phyloP scores from a whole-genome alignment of 2,329 filamentous ascomycete genomes.

The Diaporthe vexans region DNA sequence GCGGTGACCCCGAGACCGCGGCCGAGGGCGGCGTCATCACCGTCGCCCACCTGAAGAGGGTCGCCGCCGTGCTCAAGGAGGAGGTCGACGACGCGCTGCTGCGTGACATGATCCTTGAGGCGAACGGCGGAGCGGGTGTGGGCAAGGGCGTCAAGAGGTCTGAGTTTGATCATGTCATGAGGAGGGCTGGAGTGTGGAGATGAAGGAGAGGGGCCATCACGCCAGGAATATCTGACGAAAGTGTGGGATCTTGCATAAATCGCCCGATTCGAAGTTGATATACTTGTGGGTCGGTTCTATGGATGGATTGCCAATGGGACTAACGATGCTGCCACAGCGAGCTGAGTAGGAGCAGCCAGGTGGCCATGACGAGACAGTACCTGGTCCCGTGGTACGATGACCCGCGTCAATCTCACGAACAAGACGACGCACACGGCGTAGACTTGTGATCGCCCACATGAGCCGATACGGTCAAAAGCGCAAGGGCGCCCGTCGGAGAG shows the following conservation, averaged over 20 bases:
- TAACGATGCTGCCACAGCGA: not conserved
- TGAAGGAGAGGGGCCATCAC: conserved; percentile 58
- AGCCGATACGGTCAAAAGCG: not conserved
- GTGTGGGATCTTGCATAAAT: not conserved
- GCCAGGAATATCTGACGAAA: not conserved
- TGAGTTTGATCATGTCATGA: conserved; percentile 91
- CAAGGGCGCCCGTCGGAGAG: not conserved
- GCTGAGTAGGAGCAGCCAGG: not conserved
- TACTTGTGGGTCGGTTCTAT: not conserved
- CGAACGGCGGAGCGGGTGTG: conserved; percentile 84
- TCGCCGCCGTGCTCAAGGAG: conserved; percentile 87
- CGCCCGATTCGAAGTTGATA: not conserved
- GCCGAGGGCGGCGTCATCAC: conserved; percentile 73
- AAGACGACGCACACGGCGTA: not conserved
- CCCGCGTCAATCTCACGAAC: not conserved
- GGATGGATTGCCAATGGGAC: not conserved
- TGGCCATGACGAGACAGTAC: not conserved
- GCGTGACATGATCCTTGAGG: conserved; percentile 95
- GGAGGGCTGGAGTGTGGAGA: conserved; percentile 88
- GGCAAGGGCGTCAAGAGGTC: conserved; percentile 79
- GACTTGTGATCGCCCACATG: too few relatives aligned
- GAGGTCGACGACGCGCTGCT: conserved; percentile 86
- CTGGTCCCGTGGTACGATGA: not conserved
- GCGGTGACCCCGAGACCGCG: conserved; percentile 44
- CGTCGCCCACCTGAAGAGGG: conserved; percentile 80